A percentile compares a stretch with the other conserved stretches of the same genome.
Conservation (phyloP, 1,284 basidiomycete species). For the Pterulicium gracile region DNA sequence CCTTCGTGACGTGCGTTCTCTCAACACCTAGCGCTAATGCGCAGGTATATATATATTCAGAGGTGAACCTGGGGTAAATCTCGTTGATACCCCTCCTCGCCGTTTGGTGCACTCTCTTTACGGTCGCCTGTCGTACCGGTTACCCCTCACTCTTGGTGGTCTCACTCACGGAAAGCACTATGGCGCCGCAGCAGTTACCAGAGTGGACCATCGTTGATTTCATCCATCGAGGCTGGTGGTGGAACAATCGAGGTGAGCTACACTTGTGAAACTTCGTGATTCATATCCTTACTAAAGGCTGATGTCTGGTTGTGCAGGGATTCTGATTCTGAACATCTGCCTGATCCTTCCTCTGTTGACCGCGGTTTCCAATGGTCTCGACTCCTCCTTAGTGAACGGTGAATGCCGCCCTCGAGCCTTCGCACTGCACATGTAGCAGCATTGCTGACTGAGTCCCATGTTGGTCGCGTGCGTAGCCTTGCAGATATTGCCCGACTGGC, state of each 20-base stretch:
- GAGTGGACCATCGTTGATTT: slow-evolving; percentile 48
- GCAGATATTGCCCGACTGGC: slow-evolving; percentile 55
- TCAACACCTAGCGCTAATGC: no score
- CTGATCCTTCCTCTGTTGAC: slow-evolving; percentile 50
- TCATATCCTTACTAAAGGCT: background rate
- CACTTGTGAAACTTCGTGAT: background rate
- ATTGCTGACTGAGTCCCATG: background rate
- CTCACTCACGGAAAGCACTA: background rate
- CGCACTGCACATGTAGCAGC: background rate
- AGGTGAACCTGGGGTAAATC: no score
- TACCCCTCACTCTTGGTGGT: no score
- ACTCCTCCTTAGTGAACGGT: slow-evolving; percentile 58
- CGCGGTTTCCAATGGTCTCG: slow-evolving; percentile 48
- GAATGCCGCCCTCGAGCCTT: slow-evolving; percentile 9
- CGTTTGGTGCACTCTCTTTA: no score
- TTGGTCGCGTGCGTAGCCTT: slow-evolving; percentile 30
- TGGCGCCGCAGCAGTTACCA: slow-evolving; percentile 16
- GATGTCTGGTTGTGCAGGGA: slow-evolving; percentile 26
- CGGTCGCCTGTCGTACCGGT: no score
- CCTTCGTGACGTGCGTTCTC: no score
- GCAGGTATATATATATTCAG: no score
- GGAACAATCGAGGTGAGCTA: slow-evolving; percentile 42
- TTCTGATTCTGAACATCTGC: slow-evolving; percentile 47
- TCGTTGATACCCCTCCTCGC: no score
- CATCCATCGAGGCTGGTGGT: slow-evolving; percentile 49